Evolutionary conservation across 2,329 filamentous ascomycete genomes (phyloP).

Genomic region (Cladosporium cucumerinum): DNA sequence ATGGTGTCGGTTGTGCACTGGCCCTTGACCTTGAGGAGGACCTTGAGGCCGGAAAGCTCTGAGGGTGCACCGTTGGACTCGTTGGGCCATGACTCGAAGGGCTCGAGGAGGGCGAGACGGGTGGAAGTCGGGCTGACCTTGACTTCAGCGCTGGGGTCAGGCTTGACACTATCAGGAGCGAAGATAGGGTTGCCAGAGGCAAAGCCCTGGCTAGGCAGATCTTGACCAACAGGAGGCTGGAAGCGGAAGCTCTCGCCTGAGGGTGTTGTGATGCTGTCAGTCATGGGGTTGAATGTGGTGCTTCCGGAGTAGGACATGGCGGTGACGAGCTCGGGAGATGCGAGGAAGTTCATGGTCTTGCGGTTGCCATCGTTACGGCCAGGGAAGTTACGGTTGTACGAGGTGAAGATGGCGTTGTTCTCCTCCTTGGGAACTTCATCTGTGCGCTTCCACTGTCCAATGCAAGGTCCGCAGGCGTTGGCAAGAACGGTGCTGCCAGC

Average conservation of each 20-base stretch:
- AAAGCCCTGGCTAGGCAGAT: slow-evolving; percentile 70
- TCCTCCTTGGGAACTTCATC: slow-evolving; percentile 83
- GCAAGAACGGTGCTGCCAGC: slow-evolving; percentile 88
- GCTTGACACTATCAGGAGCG: slow-evolving; percentile 66
- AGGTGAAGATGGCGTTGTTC: slow-evolving; percentile 89
- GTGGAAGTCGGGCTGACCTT: slow-evolving; percentile 83
- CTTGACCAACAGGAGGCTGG: slow-evolving; percentile 62
- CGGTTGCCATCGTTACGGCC: slow-evolving; percentile 96
- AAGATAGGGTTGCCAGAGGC: slow-evolving; percentile 73
- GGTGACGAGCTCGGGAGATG: slow-evolving; percentile 93
- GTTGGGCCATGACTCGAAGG: slow-evolving; percentile 78
- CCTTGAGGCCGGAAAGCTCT: slow-evolving; percentile 73
- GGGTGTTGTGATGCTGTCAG: slow-evolving; percentile 75
- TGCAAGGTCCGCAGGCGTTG: slow-evolving; percentile 78
- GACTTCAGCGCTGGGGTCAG: slow-evolving; percentile 68
- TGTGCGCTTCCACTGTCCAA: slow-evolving; percentile 91
- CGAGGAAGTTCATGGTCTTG: slow-evolving; percentile 97
- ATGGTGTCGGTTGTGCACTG: slow-evolving; percentile 99
- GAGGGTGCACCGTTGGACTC: slow-evolving; percentile 27
- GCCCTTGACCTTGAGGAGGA: slow-evolving; percentile 93
- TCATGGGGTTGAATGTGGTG: slow-evolving; percentile 95
- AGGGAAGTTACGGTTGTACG: slow-evolving; percentile 98
- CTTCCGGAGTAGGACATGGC: slow-evolving; percentile 90
- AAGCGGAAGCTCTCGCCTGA: slow-evolving; percentile 80
- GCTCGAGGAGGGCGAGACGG: slow-evolving; percentile 85